Percentiles rank a stretch among this genome's conserved stretches.
These are phyloP conservation scores for Delonix regia DNA, from an alignment of 306 rosid species.

Conservation along the genomic window DNA sequence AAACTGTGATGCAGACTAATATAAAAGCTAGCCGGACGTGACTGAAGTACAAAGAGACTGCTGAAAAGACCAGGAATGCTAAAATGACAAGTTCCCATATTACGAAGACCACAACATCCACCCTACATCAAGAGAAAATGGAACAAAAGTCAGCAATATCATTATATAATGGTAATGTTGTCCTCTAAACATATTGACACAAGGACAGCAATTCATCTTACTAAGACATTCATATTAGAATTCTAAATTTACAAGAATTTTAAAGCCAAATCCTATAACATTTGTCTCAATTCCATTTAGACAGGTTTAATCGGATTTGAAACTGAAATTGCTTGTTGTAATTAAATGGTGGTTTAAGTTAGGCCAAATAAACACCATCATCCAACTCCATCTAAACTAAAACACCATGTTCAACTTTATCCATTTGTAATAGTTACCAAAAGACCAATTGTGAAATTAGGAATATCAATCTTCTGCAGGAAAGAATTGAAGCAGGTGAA, in stretches of 20 bases:
- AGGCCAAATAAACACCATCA: background rate
- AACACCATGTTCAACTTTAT: background rate
- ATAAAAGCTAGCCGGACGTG: constrained; percentile 61
- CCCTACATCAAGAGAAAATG: constrained; percentile 54
- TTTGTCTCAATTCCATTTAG: background rate
- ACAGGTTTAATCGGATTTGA: background rate
- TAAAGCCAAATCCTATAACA: background rate
- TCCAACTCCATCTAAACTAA: constrained; percentile 16
- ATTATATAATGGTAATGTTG: constrained; percentile 7
- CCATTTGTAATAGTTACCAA: background rate
- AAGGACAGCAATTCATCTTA: constrained; percentile 12
- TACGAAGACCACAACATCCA: constrained; percentile 75
- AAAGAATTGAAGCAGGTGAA: background rate
- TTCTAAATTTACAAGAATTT: constrained; percentile 1
- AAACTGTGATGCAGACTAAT: constrained; percentile 58
- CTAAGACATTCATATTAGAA: background rate
- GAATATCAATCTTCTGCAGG: constrained; percentile 19
- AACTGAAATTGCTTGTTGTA: background rate
- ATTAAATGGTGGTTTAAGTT: background rate
- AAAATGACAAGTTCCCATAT: constrained; percentile 77
- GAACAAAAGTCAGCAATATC: background rate
- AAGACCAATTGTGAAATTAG: background rate
- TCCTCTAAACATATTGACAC: constrained; percentile 5
- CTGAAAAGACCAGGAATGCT: constrained; percentile 73
- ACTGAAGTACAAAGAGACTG: constrained; percentile 69